Conservation (phyloP, 805 yeast genomes). For the Middelhovenomyces tepae region DNA sequence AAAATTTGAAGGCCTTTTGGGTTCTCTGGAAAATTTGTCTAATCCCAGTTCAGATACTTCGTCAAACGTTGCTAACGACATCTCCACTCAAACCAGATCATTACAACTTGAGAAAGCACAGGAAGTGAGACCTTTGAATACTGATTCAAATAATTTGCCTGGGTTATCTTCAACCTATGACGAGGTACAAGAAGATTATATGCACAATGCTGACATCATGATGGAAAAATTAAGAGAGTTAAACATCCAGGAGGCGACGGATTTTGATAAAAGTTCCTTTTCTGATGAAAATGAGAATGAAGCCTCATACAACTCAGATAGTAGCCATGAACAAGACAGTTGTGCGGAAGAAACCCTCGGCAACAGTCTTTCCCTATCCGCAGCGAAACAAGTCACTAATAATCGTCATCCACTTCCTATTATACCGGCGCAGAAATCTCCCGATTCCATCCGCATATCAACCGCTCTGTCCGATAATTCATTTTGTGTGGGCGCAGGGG, state of each 20-base stretch:
- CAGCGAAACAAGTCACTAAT: background rate
- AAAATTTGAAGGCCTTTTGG: conserved; percentile 20
- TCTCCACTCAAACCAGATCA: background rate
- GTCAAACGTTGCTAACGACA: background rate
- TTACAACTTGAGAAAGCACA: conserved; percentile 4
- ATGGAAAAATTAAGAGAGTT: conserved; percentile 17
- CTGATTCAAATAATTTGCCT: background rate
- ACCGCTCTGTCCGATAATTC: too few relatives aligned
- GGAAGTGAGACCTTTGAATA: conserved; percentile 2
- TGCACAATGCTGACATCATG: conserved; percentile 22
- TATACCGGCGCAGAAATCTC: too few relatives aligned
- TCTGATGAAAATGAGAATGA: background rate
- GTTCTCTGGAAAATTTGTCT: conserved; percentile 9
- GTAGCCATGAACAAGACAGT: background rate
- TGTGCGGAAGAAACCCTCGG: too few relatives aligned
- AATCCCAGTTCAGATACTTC: background rate
- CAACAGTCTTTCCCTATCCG: background rate
- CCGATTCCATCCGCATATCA: too few relatives aligned
- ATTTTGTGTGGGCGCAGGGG: conserved; percentile 3
- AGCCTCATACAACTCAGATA: background rate
- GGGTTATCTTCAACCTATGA: conserved; percentile 12
- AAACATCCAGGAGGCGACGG: too few relatives aligned
- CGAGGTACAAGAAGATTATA: conserved; percentile 15
- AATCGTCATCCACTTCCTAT: too few relatives aligned
- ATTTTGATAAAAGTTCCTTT: too few relatives aligned